Evolutionary conservation across 768 basidiomycete genomes (phyloP).

Genomic region (Asterophora lycoperdoides): DNA sequence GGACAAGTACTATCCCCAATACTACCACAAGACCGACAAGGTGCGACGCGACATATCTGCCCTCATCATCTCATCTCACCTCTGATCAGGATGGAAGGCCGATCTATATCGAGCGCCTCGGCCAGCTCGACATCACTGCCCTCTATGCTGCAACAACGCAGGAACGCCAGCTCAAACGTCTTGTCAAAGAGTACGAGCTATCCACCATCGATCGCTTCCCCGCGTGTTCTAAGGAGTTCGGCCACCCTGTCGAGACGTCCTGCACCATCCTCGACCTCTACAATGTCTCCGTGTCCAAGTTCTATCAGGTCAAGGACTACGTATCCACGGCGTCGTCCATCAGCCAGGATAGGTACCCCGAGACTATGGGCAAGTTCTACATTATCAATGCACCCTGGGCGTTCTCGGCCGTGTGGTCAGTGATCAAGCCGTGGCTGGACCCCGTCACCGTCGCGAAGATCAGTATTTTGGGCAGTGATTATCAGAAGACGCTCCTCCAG

Average conservation of each 20-base stretch:
- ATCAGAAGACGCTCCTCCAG: constrained; percentile 68
- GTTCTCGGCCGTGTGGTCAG: constrained; percentile 82
- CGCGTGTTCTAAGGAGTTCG: constrained; percentile 62
- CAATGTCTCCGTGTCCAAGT: constrained; percentile 64
- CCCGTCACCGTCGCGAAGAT: constrained; percentile 95
- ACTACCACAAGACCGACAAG: constrained; percentile 94
- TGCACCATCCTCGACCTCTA: constrained; percentile 96
- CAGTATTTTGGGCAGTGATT: constrained; percentile 74
- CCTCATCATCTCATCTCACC: not conserved
- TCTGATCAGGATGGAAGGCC: constrained; percentile 81
- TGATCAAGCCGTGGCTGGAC: constrained; percentile 94
- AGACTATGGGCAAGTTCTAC: constrained; percentile 97
- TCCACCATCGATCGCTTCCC: constrained; percentile 79
- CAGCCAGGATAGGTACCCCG: constrained; percentile 90
- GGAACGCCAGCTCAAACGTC: constrained; percentile 83
- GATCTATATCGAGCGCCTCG: constrained; percentile 91
- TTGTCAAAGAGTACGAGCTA: constrained; percentile 92
- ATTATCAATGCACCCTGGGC: constrained; percentile 97
- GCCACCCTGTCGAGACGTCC: constrained; percentile 91
- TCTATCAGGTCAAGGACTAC: constrained; percentile 92
- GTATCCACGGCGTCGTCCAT: constrained; percentile 70
- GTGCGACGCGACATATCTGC: constrained; percentile 33
- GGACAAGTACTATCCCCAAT: constrained; percentile 92
- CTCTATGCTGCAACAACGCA: constrained; percentile 79
- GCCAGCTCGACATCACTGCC: constrained; percentile 80